Evolutionary conservation across 495 filamentous ascomycete genomes (phyloP), one percentile per base, ranked within the genome.

Genomic region (Hyaloscypha variabilis): DNA sequence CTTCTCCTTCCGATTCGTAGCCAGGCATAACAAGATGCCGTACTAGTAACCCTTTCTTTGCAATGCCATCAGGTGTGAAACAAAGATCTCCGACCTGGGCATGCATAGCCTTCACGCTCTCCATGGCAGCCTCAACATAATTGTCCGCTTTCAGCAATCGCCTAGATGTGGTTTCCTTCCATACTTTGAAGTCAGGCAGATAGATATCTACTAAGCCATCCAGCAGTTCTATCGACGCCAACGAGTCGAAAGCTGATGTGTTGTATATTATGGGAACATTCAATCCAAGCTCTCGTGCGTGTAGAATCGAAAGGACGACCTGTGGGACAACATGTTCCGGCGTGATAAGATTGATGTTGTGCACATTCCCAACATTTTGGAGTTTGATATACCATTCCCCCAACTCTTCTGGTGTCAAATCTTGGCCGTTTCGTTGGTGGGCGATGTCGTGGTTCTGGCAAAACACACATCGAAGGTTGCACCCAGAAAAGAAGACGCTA

Each of bases 381-480:
- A 95, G 77, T 73, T 92, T 93, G 46, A 94, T 63, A 72, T 86
- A 92, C 90, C 90, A 92, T 26, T 88, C 83, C 3, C 82, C 91
- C 3, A 94, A 81, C 72, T 92, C 84, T 71, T 90, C 87, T 14
- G 91, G 90, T 0, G 88, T 90, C n/a, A 92, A 75, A 67, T 92
- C 88, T 68, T 87, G 85, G 3, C 90, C 90, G 56, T 89, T 90
- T 8, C 85, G 79, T 70, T 87, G 83, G 66, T 94, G 90, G 1
- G 90, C 82, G 42, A 93, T 93, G 54, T 91, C 90, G 74, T 92
- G 83, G 76, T 93, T 93, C 73, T 93, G 90, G 74, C 91, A 94
- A 71, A 93, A 93, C 0, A 91, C 88, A 72, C 91, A 93, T 19
- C 90, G 84, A 39, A 92, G 72, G 73, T 91, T 92, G 71, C 90